Base-by-base conservation (phyloP, 73 alveolate genomes). In the Paramecium sexaurelia region DNA sequence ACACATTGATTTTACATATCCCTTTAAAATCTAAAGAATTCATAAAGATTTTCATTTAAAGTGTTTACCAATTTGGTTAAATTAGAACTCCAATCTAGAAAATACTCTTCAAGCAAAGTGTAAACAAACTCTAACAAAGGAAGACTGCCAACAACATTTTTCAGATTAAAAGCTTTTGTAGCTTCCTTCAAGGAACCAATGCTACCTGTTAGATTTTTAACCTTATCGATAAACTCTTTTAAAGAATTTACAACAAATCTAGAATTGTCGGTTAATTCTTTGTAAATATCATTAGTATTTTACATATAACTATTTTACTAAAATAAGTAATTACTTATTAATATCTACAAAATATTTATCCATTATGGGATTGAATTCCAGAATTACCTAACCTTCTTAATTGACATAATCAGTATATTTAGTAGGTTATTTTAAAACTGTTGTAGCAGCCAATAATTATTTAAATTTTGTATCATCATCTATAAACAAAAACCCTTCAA, bases 21-120 rank as follows among this genome's bases (percentile, higher is more conserved):
- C 55, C 90, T 78, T 43, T 78, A 45, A 24, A 78, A 78, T 78
- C 90, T 39, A 17, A 78, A 78, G 55, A 78, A 78, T 27, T 78
- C 90, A 78, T 78, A 78, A 9, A 78, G 32, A 78, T 78, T 78
- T 39, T 78, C 90, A 40, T 37, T 78, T 26, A 78, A 19, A 7
- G 73, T 78, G n/a, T 78, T 78, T 0, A 55, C 24, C 35, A 78
- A 24, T 45, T 39, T 45, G n/a, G 2, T 39, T 45, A 78, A 41
- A 78, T 45, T 78, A 1, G 26, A 2, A 43, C 73, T 22, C 90
- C 90, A 78, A 41, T 78, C 90, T n/a, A 7, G n/a, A 3, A 78
- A 43, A 15, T 78, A 78, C 19, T 45, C 73, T 13, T 78, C 71
- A 3, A 78, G 29, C n/a, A 78, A 9, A 17, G 90, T 24, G 8